phyloP scores from a whole-genome alignment of 176 grass and related monocot species.

The Alloteropsis semialata region DNA sequence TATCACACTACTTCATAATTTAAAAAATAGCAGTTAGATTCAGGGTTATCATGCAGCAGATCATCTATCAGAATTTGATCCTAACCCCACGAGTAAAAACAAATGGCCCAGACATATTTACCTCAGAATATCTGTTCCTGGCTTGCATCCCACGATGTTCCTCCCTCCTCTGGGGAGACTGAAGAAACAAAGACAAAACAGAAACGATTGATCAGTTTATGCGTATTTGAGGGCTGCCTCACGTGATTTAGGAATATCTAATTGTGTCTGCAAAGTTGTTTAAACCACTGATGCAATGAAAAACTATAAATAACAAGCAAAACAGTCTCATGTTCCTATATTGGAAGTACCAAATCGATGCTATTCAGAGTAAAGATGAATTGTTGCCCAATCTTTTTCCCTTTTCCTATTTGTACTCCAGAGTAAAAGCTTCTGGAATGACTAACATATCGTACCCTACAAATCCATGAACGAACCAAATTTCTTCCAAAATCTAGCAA shows the following conservation, averaged over 20 bases:
- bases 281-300: background rate
- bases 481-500: background rate
- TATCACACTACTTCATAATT: constrained; percentile 1
- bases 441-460: background rate
- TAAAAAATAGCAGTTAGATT: background rate
- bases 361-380: background rate
- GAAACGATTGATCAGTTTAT: constrained; percentile 11
- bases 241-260: background rate
- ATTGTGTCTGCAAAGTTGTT: background rate
- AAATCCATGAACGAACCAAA: background rate
- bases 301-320: background rate
- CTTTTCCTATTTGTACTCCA: background rate
- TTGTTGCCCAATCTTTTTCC: background rate
- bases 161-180: constrained; percentile 44
- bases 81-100: background rate
- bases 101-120: constrained; percentile 9
- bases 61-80: background rate
- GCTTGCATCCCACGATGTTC: background rate
- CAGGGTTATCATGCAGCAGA: background rate
- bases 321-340: background rate
- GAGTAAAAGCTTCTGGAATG: background rate
- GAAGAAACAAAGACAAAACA: constrained; percentile 29
- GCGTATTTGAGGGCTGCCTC: background rate
- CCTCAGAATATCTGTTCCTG: constrained; percentile 17
- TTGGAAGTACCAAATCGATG: background rate